A percentile compares a stretch with the other conserved stretches of the same genome.
phyloP scores from a whole-genome alignment of 805 yeast genomes.

The Dipodascopsis uninucleata region DNA sequence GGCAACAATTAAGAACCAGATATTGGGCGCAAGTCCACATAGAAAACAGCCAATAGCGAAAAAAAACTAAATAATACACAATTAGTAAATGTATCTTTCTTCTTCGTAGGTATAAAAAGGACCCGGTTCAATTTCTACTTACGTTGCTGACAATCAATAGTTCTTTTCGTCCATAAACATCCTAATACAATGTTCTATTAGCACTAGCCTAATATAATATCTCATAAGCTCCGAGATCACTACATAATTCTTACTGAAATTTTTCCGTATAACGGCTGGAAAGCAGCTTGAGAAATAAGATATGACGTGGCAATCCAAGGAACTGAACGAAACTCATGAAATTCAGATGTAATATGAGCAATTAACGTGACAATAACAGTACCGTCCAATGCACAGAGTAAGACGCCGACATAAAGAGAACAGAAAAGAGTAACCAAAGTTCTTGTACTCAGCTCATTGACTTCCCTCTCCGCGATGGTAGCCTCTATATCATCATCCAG shows the following conservation, averaged over 20 bases:
- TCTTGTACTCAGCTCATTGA: conserved; percentile 21
- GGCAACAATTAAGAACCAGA: conserved; percentile 36
- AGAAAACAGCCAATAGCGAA: conserved; percentile 46
- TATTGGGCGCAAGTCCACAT: conserved; percentile 43
- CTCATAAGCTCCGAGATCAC: too few species aligned
- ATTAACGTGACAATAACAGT: conserved; percentile 52
- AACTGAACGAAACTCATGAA: conserved; percentile 49
- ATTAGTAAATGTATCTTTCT: conserved; percentile 44
- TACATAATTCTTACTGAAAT: conserved; percentile 32
- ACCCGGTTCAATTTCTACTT: neutral
- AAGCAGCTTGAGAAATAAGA: conserved; percentile 64
- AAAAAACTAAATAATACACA: conserved; percentile 42
- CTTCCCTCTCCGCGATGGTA: conserved; percentile 19
- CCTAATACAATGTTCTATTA: neutral
- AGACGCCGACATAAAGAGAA: conserved; percentile 41
- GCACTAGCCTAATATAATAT: too few species aligned
- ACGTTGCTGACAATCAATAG: conserved; percentile 21
- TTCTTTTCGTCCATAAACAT: conserved; percentile 26
- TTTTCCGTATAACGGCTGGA: conserved; percentile 74
- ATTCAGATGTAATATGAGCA: conserved; percentile 55
- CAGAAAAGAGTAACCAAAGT: conserved; percentile 23
- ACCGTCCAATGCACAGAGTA: conserved; percentile 49
- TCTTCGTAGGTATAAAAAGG: conserved; percentile 38
- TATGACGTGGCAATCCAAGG: conserved; percentile 77
- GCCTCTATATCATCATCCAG: neutral